These are phyloP conservation scores for Botrytis medusae DNA, from an alignment of 2,329 filamentous ascomycete species.

Conservation along the genomic window DNA sequence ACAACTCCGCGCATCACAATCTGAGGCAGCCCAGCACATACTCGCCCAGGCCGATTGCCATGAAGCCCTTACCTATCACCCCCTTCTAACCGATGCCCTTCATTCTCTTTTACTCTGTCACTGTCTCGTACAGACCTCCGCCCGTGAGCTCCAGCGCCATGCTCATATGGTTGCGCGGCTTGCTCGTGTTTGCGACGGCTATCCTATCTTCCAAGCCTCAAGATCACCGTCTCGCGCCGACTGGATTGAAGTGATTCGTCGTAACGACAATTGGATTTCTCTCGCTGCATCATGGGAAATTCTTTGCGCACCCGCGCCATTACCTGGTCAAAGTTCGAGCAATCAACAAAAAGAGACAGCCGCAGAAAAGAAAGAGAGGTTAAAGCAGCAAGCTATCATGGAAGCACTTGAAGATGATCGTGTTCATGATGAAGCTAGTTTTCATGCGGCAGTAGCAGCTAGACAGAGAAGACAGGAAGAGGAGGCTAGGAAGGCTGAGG, in stretches of 20 bases:
- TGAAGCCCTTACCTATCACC: slow-evolving; percentile 77
- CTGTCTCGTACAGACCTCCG: slow-evolving; percentile 74
- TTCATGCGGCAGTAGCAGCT: slow-evolving; percentile 62
- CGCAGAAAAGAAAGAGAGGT: slow-evolving; percentile 56
- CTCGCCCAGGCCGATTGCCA: slow-evolving; percentile 48
- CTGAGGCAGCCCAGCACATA: slow-evolving; percentile 38
- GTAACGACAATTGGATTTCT: slow-evolving; percentile 67
- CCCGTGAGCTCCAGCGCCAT: slow-evolving; percentile 75
- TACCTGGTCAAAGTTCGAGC: slow-evolving; percentile 44
- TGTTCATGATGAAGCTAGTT: slow-evolving; percentile 65
- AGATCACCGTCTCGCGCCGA: slow-evolving; percentile 72
- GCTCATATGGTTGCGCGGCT: slow-evolving; percentile 79
- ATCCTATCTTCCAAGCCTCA: slow-evolving; percentile 74
- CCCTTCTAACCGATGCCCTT: slow-evolving; percentile 73
- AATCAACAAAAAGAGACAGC: slow-evolving; percentile 47
- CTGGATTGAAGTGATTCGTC: slow-evolving; percentile 74
- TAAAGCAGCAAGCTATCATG: slow-evolving; percentile 64
- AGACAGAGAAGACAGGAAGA: slow-evolving; percentile 60
- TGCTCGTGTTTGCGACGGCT: slow-evolving; percentile 71
- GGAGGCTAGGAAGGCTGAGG: slow-evolving; percentile 38
- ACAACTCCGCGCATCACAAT: slow-evolving; percentile 37
- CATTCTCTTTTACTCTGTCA: slow-evolving; percentile 78
- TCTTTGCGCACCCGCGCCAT: slow-evolving; percentile 62
- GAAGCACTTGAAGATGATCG: slow-evolving; percentile 67
- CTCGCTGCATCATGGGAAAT: slow-evolving; percentile 66